Conservation (phyloP, 495 filamentous ascomycete genomes). For the Halenospora varia region DNA sequence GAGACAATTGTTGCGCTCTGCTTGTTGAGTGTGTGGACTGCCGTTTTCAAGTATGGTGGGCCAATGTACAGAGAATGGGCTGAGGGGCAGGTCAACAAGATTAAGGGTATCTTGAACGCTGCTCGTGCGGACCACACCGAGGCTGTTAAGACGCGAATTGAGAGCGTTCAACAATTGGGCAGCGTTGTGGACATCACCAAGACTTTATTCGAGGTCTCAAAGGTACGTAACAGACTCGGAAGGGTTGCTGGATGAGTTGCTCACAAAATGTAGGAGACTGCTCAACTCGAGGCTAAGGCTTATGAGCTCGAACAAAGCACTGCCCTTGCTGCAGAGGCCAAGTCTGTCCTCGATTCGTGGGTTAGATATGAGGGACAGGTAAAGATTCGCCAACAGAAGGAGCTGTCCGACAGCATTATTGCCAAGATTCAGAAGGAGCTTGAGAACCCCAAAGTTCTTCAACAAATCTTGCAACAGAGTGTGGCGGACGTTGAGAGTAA, state of each 20-base stretch:
- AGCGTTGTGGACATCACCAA: conserved; percentile 95
- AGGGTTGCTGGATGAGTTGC: background rate
- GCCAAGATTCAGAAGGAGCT: conserved; percentile 97
- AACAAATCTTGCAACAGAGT: conserved; percentile 94
- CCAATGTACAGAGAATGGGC: conserved; percentile 93
- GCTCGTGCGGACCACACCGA: conserved; percentile 90
- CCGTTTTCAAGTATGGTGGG: conserved; percentile 84
- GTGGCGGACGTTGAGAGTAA: conserved; percentile 94
- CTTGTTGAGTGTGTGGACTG: conserved; percentile 84
- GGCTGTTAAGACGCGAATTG: conserved; percentile 90
- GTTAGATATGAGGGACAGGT: conserved; percentile 97
- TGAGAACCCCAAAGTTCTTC: conserved; percentile 90
- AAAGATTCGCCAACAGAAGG: conserved; percentile 95
- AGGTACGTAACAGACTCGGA: conserved; percentile 49
- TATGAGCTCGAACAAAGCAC: conserved; percentile 97
- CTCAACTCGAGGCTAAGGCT: conserved; percentile 87
- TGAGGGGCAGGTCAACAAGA: conserved; percentile 76
- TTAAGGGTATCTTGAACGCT: conserved; percentile 87
- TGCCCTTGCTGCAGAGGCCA: conserved; percentile 84
- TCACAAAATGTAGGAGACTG: conserved; percentile 73
- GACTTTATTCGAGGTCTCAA: conserved; percentile 94
- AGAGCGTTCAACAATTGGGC: conserved; percentile 86
- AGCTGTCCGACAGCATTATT: conserved; percentile 89
- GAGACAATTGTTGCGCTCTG: conserved; percentile 89
- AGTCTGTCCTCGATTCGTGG: conserved; percentile 94